These are phyloP conservation scores for Aphanomyces invadans DNA, from an alignment of 352 stramenopile species.

Conservation along the genomic window DNA sequence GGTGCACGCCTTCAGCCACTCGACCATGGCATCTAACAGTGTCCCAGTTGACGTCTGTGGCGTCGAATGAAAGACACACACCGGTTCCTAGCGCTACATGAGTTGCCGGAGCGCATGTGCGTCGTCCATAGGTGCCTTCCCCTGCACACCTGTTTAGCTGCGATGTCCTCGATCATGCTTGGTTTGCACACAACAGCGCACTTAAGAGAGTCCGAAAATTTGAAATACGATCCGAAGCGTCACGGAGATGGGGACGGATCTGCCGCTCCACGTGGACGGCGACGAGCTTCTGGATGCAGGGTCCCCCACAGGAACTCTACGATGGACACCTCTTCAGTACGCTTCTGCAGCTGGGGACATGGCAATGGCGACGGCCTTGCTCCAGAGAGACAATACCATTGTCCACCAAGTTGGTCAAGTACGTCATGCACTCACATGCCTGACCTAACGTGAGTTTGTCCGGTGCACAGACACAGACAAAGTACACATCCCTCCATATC, in stretches of 20 bases:
- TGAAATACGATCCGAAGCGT: neutral
- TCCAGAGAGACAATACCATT: slow-evolving; percentile 25
- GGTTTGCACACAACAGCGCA: no score
- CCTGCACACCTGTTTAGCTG: no score
- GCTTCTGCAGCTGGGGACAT: slow-evolving; percentile 59
- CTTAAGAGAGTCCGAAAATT: no score
- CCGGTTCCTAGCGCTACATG: no score
- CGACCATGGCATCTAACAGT: neutral
- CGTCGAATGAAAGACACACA: no score
- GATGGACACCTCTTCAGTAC: slow-evolving; percentile 73
- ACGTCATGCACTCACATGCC: neutral
- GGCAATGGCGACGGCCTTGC: slow-evolving; percentile 33
- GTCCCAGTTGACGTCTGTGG: neutral
- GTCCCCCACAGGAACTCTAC: slow-evolving; percentile 42
- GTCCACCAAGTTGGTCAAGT: slow-evolving; percentile 25
- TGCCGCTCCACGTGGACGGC: slow-evolving; percentile 31
- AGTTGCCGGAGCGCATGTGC: no score
- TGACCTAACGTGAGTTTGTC: neutral
- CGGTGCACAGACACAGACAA: slow-evolving; percentile 41
- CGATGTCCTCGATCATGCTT: no score
- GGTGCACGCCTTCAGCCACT: no score
- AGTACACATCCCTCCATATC: slow-evolving; percentile 60
- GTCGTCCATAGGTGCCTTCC: no score
- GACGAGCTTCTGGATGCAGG: slow-evolving; percentile 40
- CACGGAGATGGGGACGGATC: neutral